Percentiles rank a stretch among this genome's conserved stretches.
Evolutionary conservation across 805 yeast species (phyloP).

Genomic region (Pichia occidentalis): DNA sequence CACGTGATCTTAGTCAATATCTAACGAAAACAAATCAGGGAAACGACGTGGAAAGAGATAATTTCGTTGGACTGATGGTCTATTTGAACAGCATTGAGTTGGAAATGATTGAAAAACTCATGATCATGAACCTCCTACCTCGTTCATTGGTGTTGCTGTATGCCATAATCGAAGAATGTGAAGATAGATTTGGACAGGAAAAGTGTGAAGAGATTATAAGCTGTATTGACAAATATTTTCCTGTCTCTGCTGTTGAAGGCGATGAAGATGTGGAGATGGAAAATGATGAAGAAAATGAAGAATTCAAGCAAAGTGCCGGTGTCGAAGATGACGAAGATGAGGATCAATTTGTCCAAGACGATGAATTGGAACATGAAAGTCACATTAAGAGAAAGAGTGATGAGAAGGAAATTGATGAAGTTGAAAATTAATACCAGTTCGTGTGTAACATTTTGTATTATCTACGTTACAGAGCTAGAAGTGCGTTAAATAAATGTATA

Average conservation of each 20-base stretch:
- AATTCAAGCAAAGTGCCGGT: slow-evolving; percentile 22
- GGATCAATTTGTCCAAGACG: slow-evolving; percentile 19
- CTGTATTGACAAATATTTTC: slow-evolving; percentile 49
- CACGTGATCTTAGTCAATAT: slow-evolving; percentile 41
- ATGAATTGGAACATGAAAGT: slow-evolving; percentile 26
- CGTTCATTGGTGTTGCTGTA: slow-evolving; percentile 71
- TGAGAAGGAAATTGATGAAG: slow-evolving; percentile 24
- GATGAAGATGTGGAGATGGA: slow-evolving; percentile 17
- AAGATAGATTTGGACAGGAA: slow-evolving; percentile 69
- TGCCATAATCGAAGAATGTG: slow-evolving; percentile 87
- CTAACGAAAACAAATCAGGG: slow-evolving; percentile 30
- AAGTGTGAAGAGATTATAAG: slow-evolving; percentile 53
- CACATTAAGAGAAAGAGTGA: slow-evolving; percentile 14
- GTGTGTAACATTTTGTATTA: too few relatives aligned
- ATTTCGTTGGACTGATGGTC: slow-evolving; percentile 32
- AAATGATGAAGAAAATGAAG: slow-evolving; percentile 16
- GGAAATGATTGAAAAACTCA: slow-evolving; percentile 78
- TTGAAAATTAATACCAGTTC: slow-evolving; percentile 13
- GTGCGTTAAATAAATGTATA: too few relatives aligned
- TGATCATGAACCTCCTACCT: slow-evolving; percentile 77
- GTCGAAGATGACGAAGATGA: slow-evolving; percentile 22
- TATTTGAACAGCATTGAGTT: slow-evolving; percentile 46
- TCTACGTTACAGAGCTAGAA: too few relatives aligned
- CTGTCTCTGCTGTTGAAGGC: slow-evolving; percentile 29
- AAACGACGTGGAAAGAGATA: slow-evolving; percentile 26